Percentiles rank a stretch among this genome's conserved stretches.
Conservation (phyloP, 108 stramenopile species). For the Pseudonitzschia delicatissima region DNA sequence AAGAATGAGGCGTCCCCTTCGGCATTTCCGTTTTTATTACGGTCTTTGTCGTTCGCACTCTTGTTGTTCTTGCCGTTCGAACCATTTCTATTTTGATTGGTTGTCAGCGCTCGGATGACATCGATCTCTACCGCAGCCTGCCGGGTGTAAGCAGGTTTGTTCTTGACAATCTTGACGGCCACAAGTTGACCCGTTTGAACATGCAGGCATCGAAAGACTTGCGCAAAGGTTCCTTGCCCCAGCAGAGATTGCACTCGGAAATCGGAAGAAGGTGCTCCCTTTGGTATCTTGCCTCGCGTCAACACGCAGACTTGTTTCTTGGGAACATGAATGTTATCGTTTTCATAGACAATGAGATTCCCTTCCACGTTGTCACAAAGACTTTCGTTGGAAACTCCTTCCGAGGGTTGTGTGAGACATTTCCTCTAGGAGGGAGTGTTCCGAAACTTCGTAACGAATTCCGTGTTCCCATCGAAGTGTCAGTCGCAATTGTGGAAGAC, state of each 20-base stretch:
- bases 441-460: slow-evolving; percentile 7
- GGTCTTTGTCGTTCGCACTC: background rate
- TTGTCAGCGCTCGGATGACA: slow-evolving; percentile 61
- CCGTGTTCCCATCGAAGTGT: background rate
- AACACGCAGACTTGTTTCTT: slow-evolving; percentile 33
- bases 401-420: slow-evolving; percentile 71
- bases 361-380: slow-evolving; percentile 71
- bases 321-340: slow-evolving; percentile 58
- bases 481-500: slow-evolving; percentile 15
- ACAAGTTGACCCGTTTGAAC: slow-evolving; percentile 59
- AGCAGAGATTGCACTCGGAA: slow-evolving; percentile 67
- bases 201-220: slow-evolving; percentile 89
- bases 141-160: slow-evolving; percentile 90
- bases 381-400: slow-evolving; percentile 57
- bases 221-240: slow-evolving; percentile 97
- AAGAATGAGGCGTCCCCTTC: background rate
- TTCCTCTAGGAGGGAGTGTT: slow-evolving; percentile 33
- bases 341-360: slow-evolving; percentile 67
- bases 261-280: slow-evolving; percentile 18
- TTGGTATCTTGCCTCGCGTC: slow-evolving; percentile 4
- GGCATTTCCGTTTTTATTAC: slow-evolving; percentile 6
- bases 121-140: slow-evolving; percentile 95
- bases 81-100: background rate
- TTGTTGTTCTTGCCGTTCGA: slow-evolving; percentile 1
- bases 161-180: slow-evolving; percentile 97